Conservation (phyloP, 805 yeast species). For the Wickerhamia fluorescens region DNA sequence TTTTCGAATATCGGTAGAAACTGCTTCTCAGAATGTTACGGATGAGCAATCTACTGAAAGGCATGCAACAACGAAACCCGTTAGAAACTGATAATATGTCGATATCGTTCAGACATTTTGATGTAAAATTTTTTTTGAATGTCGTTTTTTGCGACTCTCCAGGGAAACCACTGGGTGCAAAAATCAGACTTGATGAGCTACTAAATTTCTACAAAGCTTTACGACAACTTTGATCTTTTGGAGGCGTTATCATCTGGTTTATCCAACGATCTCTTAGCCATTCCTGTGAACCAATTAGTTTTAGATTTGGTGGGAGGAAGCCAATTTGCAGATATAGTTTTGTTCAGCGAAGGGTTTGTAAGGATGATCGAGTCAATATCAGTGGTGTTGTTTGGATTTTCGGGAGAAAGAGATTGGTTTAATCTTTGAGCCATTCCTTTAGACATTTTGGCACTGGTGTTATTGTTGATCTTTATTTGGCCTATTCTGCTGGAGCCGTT, state of each 20-base stretch:
- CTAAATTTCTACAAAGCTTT: no score
- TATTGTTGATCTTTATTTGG: slow-evolving; percentile 30
- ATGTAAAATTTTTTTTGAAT: no score
- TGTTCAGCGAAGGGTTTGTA: no score
- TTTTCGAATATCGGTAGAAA: neutral
- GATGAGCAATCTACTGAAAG: neutral
- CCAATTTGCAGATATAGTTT: no score
- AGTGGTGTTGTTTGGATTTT: no score
- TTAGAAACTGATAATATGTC: no score
- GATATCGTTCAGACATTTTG: no score
- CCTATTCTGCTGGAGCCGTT: slow-evolving; percentile 15
- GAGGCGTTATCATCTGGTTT: slow-evolving; percentile 4
- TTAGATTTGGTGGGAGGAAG: no score
- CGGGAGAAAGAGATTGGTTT: neutral
- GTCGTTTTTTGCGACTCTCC: no score
- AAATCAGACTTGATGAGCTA: no score
- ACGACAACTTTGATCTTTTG: slow-evolving; percentile 9
- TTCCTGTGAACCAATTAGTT: slow-evolving; percentile 15
- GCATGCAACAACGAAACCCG: neutral
- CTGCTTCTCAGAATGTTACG: slow-evolving; percentile 3
- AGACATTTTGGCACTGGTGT: slow-evolving; percentile 52
- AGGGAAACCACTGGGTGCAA: no score
- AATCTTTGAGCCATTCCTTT: slow-evolving; percentile 50
- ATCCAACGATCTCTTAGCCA: slow-evolving; percentile 8
- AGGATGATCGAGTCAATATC: no score